Evolutionary conservation across 2,329 filamentous ascomycete species (phyloP).

Genomic region (Trichoderma sp.): DNA sequence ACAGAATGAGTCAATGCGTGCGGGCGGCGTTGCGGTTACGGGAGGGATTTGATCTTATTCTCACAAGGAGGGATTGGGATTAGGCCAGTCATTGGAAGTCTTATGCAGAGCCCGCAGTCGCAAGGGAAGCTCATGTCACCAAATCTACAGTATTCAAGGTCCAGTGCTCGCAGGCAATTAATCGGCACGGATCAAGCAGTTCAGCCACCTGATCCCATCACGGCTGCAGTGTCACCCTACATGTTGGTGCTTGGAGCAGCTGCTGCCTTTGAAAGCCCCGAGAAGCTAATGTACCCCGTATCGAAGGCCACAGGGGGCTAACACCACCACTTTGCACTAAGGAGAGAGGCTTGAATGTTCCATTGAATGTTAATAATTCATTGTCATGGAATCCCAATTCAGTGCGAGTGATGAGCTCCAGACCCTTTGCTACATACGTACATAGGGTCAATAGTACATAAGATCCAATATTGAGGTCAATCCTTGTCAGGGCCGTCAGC

Average conservation of each 20-base stretch:
- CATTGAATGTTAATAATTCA: not conserved
- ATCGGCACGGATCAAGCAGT: not conserved
- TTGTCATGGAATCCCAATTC: not conserved
- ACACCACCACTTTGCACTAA: not conserved
- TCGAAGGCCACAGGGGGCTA: not conserved
- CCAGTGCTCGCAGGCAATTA: not conserved
- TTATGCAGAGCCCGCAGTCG: not conserved
- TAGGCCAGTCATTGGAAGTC: not conserved
- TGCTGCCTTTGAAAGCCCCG: not conserved
- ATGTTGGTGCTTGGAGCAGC: not conserved
- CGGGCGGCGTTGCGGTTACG: not conserved
- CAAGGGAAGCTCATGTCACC: not conserved
- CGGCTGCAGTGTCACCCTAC: constrained; percentile 4
- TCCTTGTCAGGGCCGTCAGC: not conserved
- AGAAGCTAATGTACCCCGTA: constrained; percentile 11
- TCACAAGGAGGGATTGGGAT: not conserved
- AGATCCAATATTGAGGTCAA: not conserved
- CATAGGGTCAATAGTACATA: not conserved
- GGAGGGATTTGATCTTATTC: not conserved
- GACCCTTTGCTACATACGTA: not conserved
- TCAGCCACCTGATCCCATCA: not conserved
- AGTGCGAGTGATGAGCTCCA: not conserved
- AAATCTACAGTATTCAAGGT: not conserved
- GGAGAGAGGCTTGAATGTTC: not conserved
- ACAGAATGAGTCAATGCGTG: not conserved